phyloP scores from a whole-genome alignment of 2,329 filamentous ascomycete species.

The Botrytis paeoniae region DNA sequence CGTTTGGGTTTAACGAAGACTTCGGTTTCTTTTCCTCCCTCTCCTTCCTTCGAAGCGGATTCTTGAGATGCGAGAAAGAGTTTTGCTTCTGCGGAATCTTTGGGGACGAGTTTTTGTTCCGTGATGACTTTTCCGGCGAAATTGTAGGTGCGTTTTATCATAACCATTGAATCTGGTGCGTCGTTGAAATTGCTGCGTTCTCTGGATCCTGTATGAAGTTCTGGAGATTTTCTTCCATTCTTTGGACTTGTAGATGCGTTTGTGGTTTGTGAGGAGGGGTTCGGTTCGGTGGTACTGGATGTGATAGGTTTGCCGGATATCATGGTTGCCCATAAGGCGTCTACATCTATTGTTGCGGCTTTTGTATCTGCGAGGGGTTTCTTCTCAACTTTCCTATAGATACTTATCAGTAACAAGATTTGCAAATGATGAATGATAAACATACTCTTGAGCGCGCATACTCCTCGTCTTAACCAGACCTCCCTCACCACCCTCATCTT shows the following conservation, averaged over 20 bases:
- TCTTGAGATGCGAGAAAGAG: conserved; percentile 56
- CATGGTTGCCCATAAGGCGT: conserved; percentile 69
- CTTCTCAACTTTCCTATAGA: conserved; percentile 30
- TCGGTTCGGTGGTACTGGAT: conserved; percentile 11
- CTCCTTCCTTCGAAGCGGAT: conserved; percentile 23
- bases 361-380: conserved; percentile 31
- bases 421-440: neutral
- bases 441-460: conserved; percentile 63
- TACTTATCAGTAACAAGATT: conserved; percentile 8
- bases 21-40: conserved; percentile 6
- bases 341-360: conserved; percentile 63
- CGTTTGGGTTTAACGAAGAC: conserved; percentile 34
- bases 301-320: conserved; percentile 42
- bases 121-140: conserved; percentile 71
- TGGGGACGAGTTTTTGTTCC: conserved; percentile 66
- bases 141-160: conserved; percentile 69
- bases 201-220: conserved; percentile 19
- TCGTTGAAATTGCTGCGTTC: conserved; percentile 31
- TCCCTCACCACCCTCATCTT: conserved; percentile 63
- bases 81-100: conserved; percentile 63
- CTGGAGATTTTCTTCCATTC: neutral
- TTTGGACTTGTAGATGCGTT: neutral
- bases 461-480: conserved; percentile 70
- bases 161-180: conserved; percentile 45
- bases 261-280: conserved; percentile 13